Percentiles rank a stretch among this genome's conserved stretches.
These are phyloP conservation scores for Neopestalotiopsis sp. DNA, from an alignment of 2,329 filamentous ascomycete genomes.

Conservation along the genomic window DNA sequence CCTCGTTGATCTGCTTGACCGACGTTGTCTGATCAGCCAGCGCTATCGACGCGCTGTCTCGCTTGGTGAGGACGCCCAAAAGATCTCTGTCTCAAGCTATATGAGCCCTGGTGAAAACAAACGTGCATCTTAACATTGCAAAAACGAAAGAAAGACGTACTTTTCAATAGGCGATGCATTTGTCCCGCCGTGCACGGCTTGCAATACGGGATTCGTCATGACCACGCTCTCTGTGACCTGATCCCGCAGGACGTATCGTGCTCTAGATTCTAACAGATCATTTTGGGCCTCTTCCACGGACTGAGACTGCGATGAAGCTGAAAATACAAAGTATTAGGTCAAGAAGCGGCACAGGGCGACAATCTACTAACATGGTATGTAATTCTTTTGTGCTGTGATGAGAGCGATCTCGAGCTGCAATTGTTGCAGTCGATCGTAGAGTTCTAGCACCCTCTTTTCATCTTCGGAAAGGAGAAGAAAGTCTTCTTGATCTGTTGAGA, in stretches of 20 bases:
- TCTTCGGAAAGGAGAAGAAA: conserved; percentile 65
- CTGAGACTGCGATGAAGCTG: conserved; percentile 14
- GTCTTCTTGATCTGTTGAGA: conserved; percentile 28
- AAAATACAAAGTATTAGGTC: not conserved
- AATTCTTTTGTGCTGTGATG: conserved; percentile 55
- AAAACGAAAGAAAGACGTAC: conserved; percentile 46
- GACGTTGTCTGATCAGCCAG: conserved; percentile 65
- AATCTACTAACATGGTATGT: conserved; percentile 40
- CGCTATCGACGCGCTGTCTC: conserved; percentile 69
- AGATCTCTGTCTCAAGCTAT: conserved; percentile 51
- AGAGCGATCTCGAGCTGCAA: conserved; percentile 76
- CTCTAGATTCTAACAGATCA: conserved; percentile 72
- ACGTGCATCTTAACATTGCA: not conserved
- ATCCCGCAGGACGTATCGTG: conserved; percentile 72
- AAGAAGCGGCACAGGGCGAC: conserved; percentile 21
- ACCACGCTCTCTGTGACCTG: conserved; percentile 73
- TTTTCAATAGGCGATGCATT: conserved; percentile 70
- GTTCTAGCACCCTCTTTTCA: conserved; percentile 69
- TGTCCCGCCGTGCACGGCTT: conserved; percentile 74
- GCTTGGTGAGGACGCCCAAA: conserved; percentile 67
- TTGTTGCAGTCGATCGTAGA: conserved; percentile 75
- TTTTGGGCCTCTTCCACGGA: conserved; percentile 60
- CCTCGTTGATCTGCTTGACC: conserved; percentile 55
- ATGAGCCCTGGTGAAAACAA: not conserved
- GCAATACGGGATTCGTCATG: conserved; percentile 76